Evolutionary conservation across 208 protist genomes (phyloP).

Genomic region (Herpetomonas muscarum): DNA sequence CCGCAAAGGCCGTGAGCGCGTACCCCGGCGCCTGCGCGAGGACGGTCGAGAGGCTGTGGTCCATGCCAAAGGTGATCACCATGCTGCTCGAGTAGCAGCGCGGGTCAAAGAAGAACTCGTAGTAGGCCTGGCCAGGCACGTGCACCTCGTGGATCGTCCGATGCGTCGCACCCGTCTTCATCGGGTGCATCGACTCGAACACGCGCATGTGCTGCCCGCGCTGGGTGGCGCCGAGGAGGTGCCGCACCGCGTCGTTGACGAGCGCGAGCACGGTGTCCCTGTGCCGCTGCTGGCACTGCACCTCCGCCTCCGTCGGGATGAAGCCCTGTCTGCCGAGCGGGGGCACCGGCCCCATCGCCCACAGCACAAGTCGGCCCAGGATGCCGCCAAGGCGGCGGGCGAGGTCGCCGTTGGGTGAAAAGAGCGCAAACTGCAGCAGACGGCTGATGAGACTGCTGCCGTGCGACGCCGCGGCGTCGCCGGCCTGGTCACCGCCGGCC

Average conservation of each 20-base stretch:
- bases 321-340: no score
- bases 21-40: constrained; percentile 51
- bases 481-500: not conserved
- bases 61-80: constrained; percentile 55
- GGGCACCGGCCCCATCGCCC: no score
- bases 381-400: no score
- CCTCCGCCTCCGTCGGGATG: not conserved
- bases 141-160: constrained; percentile 47
- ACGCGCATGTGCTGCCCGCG: constrained; percentile 33
- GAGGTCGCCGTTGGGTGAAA: no score
- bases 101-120: constrained; percentile 71
- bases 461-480: not conserved
- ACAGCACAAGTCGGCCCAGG: no score
- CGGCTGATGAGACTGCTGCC: not conserved
- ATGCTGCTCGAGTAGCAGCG: constrained; percentile 48
- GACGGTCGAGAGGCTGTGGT: constrained; percentile 41
- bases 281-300: not conserved
- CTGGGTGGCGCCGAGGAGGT: constrained; percentile 53
- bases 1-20: constrained; percentile 41
- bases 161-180: constrained; percentile 36
- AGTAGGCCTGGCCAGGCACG: constrained; percentile 34
- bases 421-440: no score
- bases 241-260: constrained; percentile 12
- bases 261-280: constrained; percentile 15
- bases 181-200: constrained; percentile 78